Conservation (phyloP, 495 filamentous ascomycete species). For the Neurospora cerealis region DNA sequence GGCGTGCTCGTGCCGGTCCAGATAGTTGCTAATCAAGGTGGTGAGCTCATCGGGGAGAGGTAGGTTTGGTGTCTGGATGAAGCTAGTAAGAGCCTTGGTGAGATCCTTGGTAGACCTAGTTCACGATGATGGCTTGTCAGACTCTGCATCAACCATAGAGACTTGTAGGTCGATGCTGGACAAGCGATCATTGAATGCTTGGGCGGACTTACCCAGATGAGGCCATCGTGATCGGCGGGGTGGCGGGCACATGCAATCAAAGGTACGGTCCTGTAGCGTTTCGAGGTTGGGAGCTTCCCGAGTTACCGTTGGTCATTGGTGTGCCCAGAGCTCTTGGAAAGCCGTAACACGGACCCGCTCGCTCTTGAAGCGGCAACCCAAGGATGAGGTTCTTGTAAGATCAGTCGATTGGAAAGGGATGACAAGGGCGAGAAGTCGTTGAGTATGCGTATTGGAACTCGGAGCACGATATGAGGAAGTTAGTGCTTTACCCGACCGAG, state of each 20-base stretch:
- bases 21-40: slow-evolving; percentile 47
- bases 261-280: neutral
- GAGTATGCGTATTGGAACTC: neutral
- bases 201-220: slow-evolving; percentile 21
- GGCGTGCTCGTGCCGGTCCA: slow-evolving; percentile 45
- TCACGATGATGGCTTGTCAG: neutral
- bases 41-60: slow-evolving; percentile 54
- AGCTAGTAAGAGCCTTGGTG: slow-evolving; percentile 45
- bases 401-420: neutral
- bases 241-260: slow-evolving; percentile 6
- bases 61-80: slow-evolving; percentile 39
- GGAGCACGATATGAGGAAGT: neutral
- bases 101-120: slow-evolving; percentile 46
- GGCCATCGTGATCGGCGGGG: slow-evolving; percentile 20
- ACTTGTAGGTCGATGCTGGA: neutral
- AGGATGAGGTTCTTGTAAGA: neutral
- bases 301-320: neutral
- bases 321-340: neutral
- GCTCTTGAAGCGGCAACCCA: neutral
- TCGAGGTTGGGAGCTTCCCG: neutral
- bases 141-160: neutral
- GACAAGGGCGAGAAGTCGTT: neutral
- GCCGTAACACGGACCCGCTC: neutral
- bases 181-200: neutral
- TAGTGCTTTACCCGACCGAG: neutral